Evolutionary conservation across 148 eudicot species (phyloP).

Genomic region (Heliosperma pusillum): DNA sequence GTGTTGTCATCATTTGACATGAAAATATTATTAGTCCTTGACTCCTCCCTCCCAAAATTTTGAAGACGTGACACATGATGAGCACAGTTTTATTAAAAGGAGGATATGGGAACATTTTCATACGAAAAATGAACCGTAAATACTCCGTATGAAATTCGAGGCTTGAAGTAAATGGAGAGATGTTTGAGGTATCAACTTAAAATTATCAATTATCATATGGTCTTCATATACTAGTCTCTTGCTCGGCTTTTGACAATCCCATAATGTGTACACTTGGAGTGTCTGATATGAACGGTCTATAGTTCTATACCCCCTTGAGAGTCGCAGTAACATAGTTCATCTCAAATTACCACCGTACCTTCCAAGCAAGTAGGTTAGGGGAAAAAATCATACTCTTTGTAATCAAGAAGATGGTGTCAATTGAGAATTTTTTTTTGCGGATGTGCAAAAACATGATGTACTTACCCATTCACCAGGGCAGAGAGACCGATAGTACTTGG

Average conservation of each 20-base stretch:
- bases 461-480: slow-evolving; percentile 70
- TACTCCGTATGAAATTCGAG: too few species aligned
- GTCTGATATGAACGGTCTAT: background rate
- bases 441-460: background rate
- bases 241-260: too few species aligned
- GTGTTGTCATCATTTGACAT: too few species aligned
- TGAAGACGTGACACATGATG: too few species aligned
- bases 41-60: too few species aligned
- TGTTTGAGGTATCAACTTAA: background rate
- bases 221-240: too few species aligned
- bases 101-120: too few species aligned
- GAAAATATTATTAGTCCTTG: background rate
- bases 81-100: too few species aligned
- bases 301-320: background rate
- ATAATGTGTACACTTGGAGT: background rate
- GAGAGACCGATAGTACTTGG: slow-evolving; percentile 52
- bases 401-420: background rate
- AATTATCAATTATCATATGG: too few species aligned
- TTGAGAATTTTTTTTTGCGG: background rate
- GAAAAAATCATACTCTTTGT: background rate
- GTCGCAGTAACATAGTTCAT: background rate
- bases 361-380: background rate
- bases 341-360: background rate
- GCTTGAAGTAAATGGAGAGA: background rate
- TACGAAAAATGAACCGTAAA: too few species aligned